Evolutionary conservation across 2,329 filamentous ascomycete genomes (phyloP).

Genomic region (Fusarium armeniacum): DNA sequence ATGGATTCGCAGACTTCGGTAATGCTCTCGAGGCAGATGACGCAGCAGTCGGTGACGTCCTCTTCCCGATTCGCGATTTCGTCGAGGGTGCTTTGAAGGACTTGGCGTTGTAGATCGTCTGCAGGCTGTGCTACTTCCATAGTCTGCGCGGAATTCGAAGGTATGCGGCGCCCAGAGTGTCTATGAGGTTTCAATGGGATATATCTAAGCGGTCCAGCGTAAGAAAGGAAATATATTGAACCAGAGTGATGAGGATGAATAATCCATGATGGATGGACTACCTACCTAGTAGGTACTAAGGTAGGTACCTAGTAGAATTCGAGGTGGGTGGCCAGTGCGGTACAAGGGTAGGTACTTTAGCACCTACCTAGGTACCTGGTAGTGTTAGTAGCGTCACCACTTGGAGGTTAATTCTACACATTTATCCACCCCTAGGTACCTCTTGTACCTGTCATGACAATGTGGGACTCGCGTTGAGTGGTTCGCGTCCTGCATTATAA

Average conservation of each 20-base stretch:
- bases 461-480: conserved; percentile 45
- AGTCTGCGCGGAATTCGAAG: not conserved
- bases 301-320: too few relatives aligned
- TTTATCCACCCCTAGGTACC: not conserved
- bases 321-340: too few relatives aligned
- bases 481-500: conserved; percentile 41
- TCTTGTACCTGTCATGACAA: conserved; percentile 39
- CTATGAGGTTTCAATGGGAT: not conserved
- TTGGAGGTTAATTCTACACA: conserved; percentile 14
- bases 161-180: not conserved
- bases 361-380: too few relatives aligned
- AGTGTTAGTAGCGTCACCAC: not conserved
- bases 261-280: conserved; percentile 11
- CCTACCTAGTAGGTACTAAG: too few relatives aligned
- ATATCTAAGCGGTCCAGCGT: not conserved
- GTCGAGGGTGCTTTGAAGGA: conserved; percentile 62
- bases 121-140: conserved; percentile 46
- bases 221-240: conserved; percentile 1
- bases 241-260: conserved; percentile 9
- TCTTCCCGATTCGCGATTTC: conserved; percentile 55
- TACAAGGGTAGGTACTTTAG: too few relatives aligned
- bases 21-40: conserved; percentile 87
- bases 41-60: conserved; percentile 68
- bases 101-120: conserved; percentile 56
- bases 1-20: conserved; percentile 78